Evolutionary conservation across 768 basidiomycete species (phyloP).

Genomic region (Termitomyces sp.): DNA sequence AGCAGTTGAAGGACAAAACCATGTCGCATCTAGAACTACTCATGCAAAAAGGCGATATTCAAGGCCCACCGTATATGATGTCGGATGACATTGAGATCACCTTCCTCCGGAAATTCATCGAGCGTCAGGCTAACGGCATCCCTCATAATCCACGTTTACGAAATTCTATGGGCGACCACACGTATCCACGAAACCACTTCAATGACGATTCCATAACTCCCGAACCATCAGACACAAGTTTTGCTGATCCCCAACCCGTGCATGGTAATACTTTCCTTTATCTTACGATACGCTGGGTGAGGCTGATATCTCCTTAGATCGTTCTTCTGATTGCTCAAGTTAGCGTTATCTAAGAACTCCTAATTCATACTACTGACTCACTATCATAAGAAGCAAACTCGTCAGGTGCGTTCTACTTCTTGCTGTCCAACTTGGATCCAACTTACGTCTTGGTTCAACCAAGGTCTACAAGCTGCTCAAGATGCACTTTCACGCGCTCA

Average conservation of each 20-base stretch:
- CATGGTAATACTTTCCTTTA: slow-evolving; percentile 22
- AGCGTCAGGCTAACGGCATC: slow-evolving; percentile 68
- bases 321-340: slow-evolving; percentile 31
- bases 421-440: slow-evolving; percentile 8
- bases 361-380: slow-evolving; percentile 42
- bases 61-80: slow-evolving; percentile 79
- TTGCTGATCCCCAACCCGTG: slow-evolving; percentile 24
- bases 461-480: slow-evolving; percentile 59
- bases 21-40: slow-evolving; percentile 84
- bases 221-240: slow-evolving; percentile 41
- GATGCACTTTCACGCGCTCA: slow-evolving; percentile 56
- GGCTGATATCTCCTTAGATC: slow-evolving; percentile 19
- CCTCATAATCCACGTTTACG: slow-evolving; percentile 79
- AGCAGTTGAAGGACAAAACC: slow-evolving; percentile 83
- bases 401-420: slow-evolving; percentile 41
- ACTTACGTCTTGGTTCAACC: slow-evolving; percentile 30
- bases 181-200: slow-evolving; percentile 37
- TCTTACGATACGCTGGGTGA: background rate
- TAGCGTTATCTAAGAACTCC: slow-evolving; percentile 47
- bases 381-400: slow-evolving; percentile 51
- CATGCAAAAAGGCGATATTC: slow-evolving; percentile 86
- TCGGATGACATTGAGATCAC: slow-evolving; percentile 71
- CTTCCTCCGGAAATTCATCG: slow-evolving; percentile 79
- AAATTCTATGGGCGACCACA: slow-evolving; percentile 33
- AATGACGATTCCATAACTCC: slow-evolving; percentile 38